A percentile compares a stretch with the other conserved stretches of the same genome.
phyloP scores from a whole-genome alignment of 441 rosid genomes.

The Adansonia madagascariensis region DNA sequence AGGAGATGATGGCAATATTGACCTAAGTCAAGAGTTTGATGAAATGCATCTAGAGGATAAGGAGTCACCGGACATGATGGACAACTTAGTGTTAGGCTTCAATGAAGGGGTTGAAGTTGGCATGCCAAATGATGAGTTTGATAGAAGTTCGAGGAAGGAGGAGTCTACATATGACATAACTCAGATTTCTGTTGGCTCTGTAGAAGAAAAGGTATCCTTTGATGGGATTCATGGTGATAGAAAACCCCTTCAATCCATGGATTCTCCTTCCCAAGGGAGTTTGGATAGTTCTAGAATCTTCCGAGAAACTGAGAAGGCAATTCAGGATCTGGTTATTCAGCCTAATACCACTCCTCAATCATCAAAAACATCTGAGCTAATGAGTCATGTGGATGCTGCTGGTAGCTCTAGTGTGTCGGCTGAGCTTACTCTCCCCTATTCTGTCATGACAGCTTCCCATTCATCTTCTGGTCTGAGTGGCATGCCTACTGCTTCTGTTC shows the following conservation, averaged over 20 bases:
- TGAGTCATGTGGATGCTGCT: slow-evolving; percentile 44
- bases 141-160: slow-evolving; percentile 58
- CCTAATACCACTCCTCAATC: slow-evolving; percentile 41
- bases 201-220: slow-evolving; percentile 48
- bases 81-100: slow-evolving; percentile 78
- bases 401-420: slow-evolving; percentile 41
- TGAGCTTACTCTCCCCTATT: slow-evolving; percentile 43
- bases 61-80: slow-evolving; percentile 49
- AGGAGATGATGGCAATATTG: slow-evolving; percentile 65
- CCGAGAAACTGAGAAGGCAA: slow-evolving; percentile 59
- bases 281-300: slow-evolving; percentile 48
- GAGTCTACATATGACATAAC: slow-evolving; percentile 46
- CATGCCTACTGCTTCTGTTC: slow-evolving; percentile 41
- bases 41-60: slow-evolving; percentile 66
- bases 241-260: slow-evolving; percentile 43
- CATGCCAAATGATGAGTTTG: slow-evolving; percentile 79
- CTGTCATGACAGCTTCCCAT: slow-evolving; percentile 36
- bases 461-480: slow-evolving; percentile 52
- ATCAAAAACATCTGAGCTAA: slow-evolving; percentile 42
- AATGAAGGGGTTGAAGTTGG: slow-evolving; percentile 87
- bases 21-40: slow-evolving; percentile 57
- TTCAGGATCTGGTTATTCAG: slow-evolving; percentile 55
- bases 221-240: slow-evolving; percentile 44
- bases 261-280: slow-evolving; percentile 39
- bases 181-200: slow-evolving; percentile 43